Percentiles rank a stretch among this genome's conserved stretches.
Conservation (phyloP, 192 early-diverging fungal species). For the Coemansia sp. region DNA sequence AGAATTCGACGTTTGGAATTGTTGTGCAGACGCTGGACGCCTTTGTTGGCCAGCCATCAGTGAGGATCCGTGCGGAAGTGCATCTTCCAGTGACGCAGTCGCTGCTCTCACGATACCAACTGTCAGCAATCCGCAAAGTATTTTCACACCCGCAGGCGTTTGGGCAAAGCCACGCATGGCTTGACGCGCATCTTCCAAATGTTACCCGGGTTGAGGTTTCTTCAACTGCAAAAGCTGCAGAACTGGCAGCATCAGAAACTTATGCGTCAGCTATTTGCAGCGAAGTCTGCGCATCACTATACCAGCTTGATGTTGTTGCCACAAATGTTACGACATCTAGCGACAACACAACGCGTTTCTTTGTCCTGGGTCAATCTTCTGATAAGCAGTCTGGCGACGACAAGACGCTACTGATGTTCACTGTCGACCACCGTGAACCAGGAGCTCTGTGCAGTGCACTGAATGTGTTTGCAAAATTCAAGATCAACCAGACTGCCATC, state of each 20-base stretch:
- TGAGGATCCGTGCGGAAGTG: slow-evolving; percentile 74
- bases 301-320: slow-evolving; percentile 73
- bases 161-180: slow-evolving; percentile 77
- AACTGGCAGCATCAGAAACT: slow-evolving; percentile 74
- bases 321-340: slow-evolving; percentile 76
- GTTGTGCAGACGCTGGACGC: slow-evolving; percentile 83
- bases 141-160: slow-evolving; percentile 78
- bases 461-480: slow-evolving; percentile 75
- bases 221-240: slow-evolving; percentile 87
- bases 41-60: slow-evolving; percentile 58
- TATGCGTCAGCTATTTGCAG: slow-evolving; percentile 81
- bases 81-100: slow-evolving; percentile 83
- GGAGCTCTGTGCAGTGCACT: slow-evolving; percentile 85
- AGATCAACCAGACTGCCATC: slow-evolving; percentile 87
- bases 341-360: slow-evolving; percentile 91
- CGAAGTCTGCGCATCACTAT: slow-evolving; percentile 74
- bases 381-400: slow-evolving; percentile 69
- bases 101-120: slow-evolving; percentile 67
- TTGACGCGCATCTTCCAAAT: slow-evolving; percentile 68
- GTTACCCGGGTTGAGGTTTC: slow-evolving; percentile 72
- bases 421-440: slow-evolving; percentile 85
- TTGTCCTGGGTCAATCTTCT: slow-evolving; percentile 74
- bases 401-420: slow-evolving; percentile 82
- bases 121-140: slow-evolving; percentile 70
- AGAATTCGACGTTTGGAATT: slow-evolving; percentile 88